Evolutionary conservation across 169 alveolate genomes (phyloP).

Genomic region (Cardiosporidium cionae): DNA sequence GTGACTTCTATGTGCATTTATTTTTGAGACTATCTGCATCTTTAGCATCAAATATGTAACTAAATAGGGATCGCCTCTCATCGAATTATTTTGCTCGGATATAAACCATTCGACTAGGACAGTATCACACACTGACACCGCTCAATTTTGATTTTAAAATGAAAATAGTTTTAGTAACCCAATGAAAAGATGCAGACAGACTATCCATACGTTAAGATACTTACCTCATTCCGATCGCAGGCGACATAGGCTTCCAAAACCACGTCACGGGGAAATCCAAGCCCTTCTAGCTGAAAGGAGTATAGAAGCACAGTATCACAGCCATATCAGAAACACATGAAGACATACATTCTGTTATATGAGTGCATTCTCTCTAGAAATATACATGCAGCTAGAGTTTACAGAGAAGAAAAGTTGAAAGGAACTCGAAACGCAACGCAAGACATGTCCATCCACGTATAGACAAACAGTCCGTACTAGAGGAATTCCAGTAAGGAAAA

Average conservation of each 20-base stretch:
- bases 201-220: not conserved
- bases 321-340: too few species aligned
- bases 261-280: slow-evolving; percentile 84
- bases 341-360: too few species aligned
- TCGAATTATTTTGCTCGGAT: not conserved
- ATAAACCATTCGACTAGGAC: not conserved
- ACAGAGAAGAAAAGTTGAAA: too few species aligned
- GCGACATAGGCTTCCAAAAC: slow-evolving; percentile 92
- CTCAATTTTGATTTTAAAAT: not conserved
- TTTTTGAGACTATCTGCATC: not conserved
- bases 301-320: not conserved
- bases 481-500: too few species aligned
- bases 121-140: not conserved
- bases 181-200: not conserved
- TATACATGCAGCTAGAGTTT: too few species aligned
- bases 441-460: too few species aligned
- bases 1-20: not conserved
- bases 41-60: too few species aligned
- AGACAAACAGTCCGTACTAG: too few species aligned
- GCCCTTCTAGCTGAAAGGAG: slow-evolving; percentile 58
- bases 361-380: too few species aligned
- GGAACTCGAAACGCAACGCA: too few species aligned
- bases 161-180: not conserved
- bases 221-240: slow-evolving; percentile 88
- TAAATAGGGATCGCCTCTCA: too few species aligned